Evolutionary conservation across 139 green algal genomes (phyloP).

Genomic region (Chlorella ohadii): DNA sequence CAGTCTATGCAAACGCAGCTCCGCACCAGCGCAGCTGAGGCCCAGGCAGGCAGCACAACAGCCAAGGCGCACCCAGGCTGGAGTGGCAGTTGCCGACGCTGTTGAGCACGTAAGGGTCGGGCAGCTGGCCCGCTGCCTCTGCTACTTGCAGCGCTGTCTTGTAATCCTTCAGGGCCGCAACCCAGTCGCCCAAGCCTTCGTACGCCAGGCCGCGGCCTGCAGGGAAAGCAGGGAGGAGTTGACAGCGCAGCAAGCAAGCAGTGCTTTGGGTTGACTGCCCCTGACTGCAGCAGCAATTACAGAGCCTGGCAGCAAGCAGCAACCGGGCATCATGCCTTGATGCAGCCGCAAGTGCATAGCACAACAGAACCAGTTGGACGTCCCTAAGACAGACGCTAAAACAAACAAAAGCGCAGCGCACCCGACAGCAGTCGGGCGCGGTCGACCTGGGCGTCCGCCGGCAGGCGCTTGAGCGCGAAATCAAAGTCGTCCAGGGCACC

Average conservation of each 20-base stretch:
- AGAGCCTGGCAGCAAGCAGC: too few relatives aligned
- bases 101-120: constrained; percentile 85
- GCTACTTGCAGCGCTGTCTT: constrained; percentile 52
- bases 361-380: too few relatives aligned
- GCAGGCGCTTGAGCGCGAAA: constrained; percentile 32
- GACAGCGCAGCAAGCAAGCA: too few relatives aligned
- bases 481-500: constrained; percentile 77
- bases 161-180: constrained; percentile 76
- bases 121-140: constrained; percentile 17
- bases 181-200: constrained; percentile 81
- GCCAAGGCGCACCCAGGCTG: constrained; percentile 56
- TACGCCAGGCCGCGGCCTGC: constrained; percentile 74
- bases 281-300: too few relatives aligned
- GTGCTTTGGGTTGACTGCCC: too few relatives aligned
- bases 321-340: too few relatives aligned
- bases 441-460: not conserved
- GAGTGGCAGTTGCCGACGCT: constrained; percentile 81
- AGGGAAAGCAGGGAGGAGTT: not conserved
- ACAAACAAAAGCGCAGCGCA: too few relatives aligned
- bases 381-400: too few relatives aligned
- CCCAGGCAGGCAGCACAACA: too few relatives aligned
- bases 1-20: not conserved
- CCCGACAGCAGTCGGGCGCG: constrained; percentile 62
- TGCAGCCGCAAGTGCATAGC: too few relatives aligned
- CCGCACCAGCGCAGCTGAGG: too few relatives aligned